Base-by-base conservation (phyloP, 352 stramenopile genomes). In the Globisporangium paddicum region DNA sequence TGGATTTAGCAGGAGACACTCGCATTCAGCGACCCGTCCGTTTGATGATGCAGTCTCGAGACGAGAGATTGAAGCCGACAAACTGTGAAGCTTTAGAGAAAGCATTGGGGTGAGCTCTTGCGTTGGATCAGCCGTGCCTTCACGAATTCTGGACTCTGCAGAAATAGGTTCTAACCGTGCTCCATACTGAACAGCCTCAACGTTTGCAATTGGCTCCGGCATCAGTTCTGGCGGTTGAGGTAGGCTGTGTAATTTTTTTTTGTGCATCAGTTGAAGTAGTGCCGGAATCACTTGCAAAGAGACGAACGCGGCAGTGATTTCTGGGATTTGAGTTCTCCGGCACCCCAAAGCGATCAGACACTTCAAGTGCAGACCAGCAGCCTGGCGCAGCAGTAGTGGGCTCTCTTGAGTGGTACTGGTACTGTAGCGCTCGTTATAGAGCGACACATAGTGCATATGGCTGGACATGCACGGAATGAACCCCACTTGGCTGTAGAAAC, bases 271-370 rank as follows among this genome's bases (percentile, higher is more conserved):
- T 34, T 63, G 30, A 19, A 73, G 28, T 26, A 77, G 28, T 2
- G 58, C 46, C 16, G 59, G 52, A 45, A 78, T 42, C 6, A 78
- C 56, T 8, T 38, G 57, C 32, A 44, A 35, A 8, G 42, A 28
- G 10, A 38, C n/a, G 26, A 84, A 73, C 5, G 69, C 74, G 11
- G 64, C 41, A 19, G 72, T 58, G 41, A 84, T 75, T 19, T 21
- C 46, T 13, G 69, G 50, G 9, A 66, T 52, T 5, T 64, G 54
- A 10, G 61, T 55, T 26, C 72, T 66, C 30, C 70, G 69, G 44
- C 56, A 76, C 14, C 55, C 69, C 21, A 84, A 60, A 4, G 67
- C 57, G 9, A 89, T 56, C 10, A 75, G 34, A 37, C 74, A 84
- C 41, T 63, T 50, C 0, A 86, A 47, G 18, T 79, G 62, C n/a